Conservation (phyloP, 2,329 filamentous ascomycete genomes). For the Hypoxylon sp. region DNA sequence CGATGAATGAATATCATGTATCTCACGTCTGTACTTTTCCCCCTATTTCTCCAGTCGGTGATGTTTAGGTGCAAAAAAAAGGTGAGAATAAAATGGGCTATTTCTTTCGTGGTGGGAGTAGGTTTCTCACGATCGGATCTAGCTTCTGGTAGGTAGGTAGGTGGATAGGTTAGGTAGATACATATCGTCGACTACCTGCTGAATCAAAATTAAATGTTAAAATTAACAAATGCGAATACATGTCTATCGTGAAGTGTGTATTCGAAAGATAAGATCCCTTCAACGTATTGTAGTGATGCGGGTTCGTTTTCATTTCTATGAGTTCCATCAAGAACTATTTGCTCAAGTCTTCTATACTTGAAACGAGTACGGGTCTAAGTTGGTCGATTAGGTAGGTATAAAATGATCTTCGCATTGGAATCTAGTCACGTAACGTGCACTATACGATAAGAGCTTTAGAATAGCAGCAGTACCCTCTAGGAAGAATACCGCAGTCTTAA, state of each 20-base stretch:
- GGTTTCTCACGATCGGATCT: neutral
- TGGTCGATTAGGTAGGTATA: neutral
- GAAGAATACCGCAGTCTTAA: neutral
- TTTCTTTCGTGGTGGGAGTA: neutral
- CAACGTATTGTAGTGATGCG: neutral
- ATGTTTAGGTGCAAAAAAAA: neutral
- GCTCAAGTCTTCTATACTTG: neutral
- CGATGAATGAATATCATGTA: conserved; percentile 16
- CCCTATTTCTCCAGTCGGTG: neutral
- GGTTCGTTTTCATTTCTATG: neutral
- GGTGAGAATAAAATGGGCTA: neutral
- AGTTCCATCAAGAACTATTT: neutral
- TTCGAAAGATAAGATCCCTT: neutral
- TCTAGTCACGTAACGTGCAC: no score
- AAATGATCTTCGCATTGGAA: no score
- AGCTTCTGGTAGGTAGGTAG: conserved; percentile 3
- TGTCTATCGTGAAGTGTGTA: neutral
- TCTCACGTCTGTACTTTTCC: neutral
- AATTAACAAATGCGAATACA: neutral
- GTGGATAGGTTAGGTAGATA: conserved; percentile 7
- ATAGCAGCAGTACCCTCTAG: neutral
- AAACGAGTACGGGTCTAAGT: neutral
- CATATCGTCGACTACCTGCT: conserved; percentile 3
- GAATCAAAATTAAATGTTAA: conserved; percentile 21
- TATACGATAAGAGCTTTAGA: neutral